A percentile compares a stretch with the other conserved stretches of the same genome.
These are phyloP conservation scores for Prillingera fragicola DNA, from an alignment of 1,284 basidiomycete genomes.

Conservation along the genomic window DNA sequence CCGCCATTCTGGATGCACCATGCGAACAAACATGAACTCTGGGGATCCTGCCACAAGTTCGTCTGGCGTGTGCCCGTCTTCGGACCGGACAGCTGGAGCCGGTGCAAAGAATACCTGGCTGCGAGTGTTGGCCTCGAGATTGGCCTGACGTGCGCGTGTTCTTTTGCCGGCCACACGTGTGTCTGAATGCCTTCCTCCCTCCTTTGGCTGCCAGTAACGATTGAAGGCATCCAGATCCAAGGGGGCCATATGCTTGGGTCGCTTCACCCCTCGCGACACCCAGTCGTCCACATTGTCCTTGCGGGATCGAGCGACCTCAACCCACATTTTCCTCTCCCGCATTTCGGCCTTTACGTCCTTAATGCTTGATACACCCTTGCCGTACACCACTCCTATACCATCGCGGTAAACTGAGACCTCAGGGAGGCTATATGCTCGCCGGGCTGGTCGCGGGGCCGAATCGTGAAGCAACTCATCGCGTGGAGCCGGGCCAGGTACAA, in stretches of 20 bases:
- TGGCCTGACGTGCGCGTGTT: too few species aligned
- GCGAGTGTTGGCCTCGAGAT: too few species aligned
- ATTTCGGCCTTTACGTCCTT: constrained; percentile 5
- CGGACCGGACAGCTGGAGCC: background rate
- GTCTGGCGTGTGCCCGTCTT: background rate
- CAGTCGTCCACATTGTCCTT: constrained; percentile 8
- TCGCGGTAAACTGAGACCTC: constrained; percentile 20
- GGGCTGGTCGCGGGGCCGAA: background rate
- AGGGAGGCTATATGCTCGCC: too few species aligned
- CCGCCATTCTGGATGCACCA: constrained; percentile 31
- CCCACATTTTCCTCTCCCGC: constrained; percentile 1
- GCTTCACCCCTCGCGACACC: constrained; percentile 3
- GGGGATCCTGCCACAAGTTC: constrained; percentile 1
- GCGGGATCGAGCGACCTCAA: constrained; percentile 6
- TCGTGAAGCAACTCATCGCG: constrained; percentile 5
- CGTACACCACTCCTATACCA: constrained; percentile 31
- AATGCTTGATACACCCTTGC: constrained; percentile 13
- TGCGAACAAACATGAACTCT: constrained; percentile 32
- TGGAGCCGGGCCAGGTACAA: constrained; percentile 10
- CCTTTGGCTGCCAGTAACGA: too few species aligned
- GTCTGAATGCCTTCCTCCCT: too few species aligned
- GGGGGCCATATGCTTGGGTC: too few species aligned
- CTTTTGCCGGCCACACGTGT: too few species aligned
- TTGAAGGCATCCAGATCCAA: too few species aligned
- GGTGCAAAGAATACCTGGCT: too few species aligned